Percentiles rank a stretch among this genome's conserved stretches.
phyloP scores from a whole-genome alignment of 345 rosid genomes.

The Jatropha curcas region DNA sequence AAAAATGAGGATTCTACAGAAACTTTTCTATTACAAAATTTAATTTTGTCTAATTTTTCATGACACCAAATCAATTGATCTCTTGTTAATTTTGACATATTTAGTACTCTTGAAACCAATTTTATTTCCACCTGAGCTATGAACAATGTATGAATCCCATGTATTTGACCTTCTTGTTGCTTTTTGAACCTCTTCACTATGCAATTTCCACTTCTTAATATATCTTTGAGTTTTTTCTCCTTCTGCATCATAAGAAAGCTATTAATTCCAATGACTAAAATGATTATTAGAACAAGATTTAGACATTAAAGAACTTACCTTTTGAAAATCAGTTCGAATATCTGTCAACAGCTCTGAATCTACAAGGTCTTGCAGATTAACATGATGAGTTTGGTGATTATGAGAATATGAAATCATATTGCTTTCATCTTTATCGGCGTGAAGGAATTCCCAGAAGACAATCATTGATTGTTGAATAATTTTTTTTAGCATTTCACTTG shows the following conservation, averaged over 20 bases:
- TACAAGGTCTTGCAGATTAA: slow-evolving; percentile 45
- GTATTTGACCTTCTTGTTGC: slow-evolving; percentile 10
- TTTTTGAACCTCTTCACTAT: slow-evolving; percentile 25
- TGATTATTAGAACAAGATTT: not conserved
- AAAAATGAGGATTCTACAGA: slow-evolving; percentile 24
- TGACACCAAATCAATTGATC: slow-evolving; percentile 35
- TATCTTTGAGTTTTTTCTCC: slow-evolving; percentile 27
- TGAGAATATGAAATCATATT: slow-evolving; percentile 27
- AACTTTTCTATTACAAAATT: slow-evolving; percentile 16
- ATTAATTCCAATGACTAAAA: not conserved
- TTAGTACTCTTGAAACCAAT: slow-evolving; percentile 24
- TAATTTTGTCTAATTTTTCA: slow-evolving; percentile 26
- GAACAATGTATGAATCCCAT: not conserved
- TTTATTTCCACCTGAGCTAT: slow-evolving; percentile 25
- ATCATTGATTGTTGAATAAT: slow-evolving; percentile 50
- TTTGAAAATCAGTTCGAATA: slow-evolving; percentile 52
- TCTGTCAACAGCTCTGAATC: slow-evolving; percentile 50
- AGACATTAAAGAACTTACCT: slow-evolving; percentile 38
- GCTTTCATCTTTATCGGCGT: slow-evolving; percentile 48
- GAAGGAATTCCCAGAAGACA: slow-evolving; percentile 63
- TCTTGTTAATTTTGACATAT: slow-evolving; percentile 19
- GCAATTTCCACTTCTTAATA: slow-evolving; percentile 29
- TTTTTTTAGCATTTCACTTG: slow-evolving; percentile 28
- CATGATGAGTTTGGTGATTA: slow-evolving; percentile 40
- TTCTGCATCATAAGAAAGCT: slow-evolving; percentile 10